Evolutionary conservation across 768 basidiomycete species (phyloP), one percentile per base, ranked within the genome.

Genomic region (Austroboletus festivus): DNA sequence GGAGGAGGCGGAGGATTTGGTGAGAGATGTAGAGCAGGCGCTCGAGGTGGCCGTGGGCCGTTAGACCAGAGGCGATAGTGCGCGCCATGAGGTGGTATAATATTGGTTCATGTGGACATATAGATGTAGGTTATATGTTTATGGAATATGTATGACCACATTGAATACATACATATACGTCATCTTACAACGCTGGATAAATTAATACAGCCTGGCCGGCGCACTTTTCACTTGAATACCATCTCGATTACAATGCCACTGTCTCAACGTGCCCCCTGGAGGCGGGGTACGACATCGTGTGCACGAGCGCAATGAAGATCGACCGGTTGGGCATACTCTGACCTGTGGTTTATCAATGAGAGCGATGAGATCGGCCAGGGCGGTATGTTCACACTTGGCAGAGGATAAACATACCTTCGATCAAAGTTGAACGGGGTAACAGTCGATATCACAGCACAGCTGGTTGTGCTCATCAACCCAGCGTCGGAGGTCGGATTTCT

Each of bases 1-100:
- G 13, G 95, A 97, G 69, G 94, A 98, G 43, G 73, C 64, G 13
- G 85, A 87, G 19, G 95, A 98, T 71, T 62, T 97, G 40, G 69
- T 93, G 26, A 45, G 52, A 8, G 64, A 65, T 28, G 44, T 65
- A 9, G 62, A 64, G 3, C 59, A 59, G 48, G 64, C 64, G 16
- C 64, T 65, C 22, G 51, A 64, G 41, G 45, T 35, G 10, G 64
- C 57, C 0, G 48, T 48, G 20, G 44, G 43, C 4, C 31, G 12
- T 33, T 33, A 28, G 26, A 28, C n/a, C n/a, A 11, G 26, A 28
- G 26, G 26, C 26, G 11, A 28, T 28, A 5, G 26, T n/a, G 26
- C 11, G 26, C 15, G 31, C 13, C 4, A 13, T 33, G 28, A 28
- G 28, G 12, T 6, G 12, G 28, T 5, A 28, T 28, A 28, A 12